Evolutionary conservation across 768 basidiomycete genomes (phyloP), one percentile per base, ranked within the genome.

Genomic region (Kwoniella pini): DNA sequence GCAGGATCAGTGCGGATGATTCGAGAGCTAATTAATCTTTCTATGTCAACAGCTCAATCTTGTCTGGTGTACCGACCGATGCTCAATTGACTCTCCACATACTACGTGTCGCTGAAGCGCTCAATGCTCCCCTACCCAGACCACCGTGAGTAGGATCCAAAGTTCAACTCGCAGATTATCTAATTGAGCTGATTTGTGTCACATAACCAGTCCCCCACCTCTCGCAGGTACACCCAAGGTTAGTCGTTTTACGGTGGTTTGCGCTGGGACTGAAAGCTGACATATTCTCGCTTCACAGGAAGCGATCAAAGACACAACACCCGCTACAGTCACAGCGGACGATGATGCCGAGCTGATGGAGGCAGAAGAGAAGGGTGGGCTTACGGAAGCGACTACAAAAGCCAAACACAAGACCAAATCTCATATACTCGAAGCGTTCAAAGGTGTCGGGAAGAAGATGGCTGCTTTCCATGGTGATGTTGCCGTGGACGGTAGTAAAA

Each of bases 51-150:
- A 77, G 75, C 67, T 79, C 79, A 1, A 65, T 80, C 54, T 56
- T 80, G 36, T 77, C 74, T 38, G 64, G 74, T 22, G 80, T 81
- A 2, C 80, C 80, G 7, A 81, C 80, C 56, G 74, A 81, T 63
- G 75, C 76, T 24, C 80, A 80, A 43, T 65, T 80, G 39, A 76
- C 77, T 4, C 69, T 81, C 4, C 77, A 80, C 58, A 60, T 80
- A 38, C 65, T 80, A 9, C 76, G 80, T 39, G 71, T 79, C 27
- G 75, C 70, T 11, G 80, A 81, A 65, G 70, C 67, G 0, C 62
- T 69, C 44, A 33, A 61, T 21, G 40, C 62, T n/a, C 77, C 77
- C 11, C 59, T 78, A 4, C 77, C 77, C 13, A 62, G 75, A 49
- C 73, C 77, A 24, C 77, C 77, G 71, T 72, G 36, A 60, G 71